These are phyloP conservation scores for Rhodomyrtus tomentosa DNA, from an alignment of 345 rosid genomes.

Conservation along the genomic window DNA sequence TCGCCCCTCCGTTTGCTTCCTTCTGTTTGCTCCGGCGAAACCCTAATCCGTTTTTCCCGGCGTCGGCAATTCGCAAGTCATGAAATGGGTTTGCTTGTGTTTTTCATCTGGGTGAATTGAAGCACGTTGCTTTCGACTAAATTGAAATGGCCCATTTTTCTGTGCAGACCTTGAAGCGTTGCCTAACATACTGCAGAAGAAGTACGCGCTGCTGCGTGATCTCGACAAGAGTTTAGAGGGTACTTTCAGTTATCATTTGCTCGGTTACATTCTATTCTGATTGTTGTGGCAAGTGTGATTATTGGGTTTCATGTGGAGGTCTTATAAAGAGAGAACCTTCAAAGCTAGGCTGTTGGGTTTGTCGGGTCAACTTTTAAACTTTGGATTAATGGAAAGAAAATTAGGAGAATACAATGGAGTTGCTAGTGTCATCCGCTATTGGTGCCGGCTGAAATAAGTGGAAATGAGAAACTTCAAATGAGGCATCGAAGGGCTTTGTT, in stretches of 20 bases:
- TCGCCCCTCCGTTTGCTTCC: neutral
- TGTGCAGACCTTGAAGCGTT: slow-evolving; percentile 64
- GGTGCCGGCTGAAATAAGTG: neutral
- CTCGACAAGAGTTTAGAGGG: slow-evolving; percentile 94
- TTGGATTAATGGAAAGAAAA: neutral
- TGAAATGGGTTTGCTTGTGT: neutral
- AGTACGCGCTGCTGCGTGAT: slow-evolving; percentile 70
- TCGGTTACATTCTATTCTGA: neutral
- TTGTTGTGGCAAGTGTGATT: neutral
- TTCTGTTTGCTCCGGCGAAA: neutral
- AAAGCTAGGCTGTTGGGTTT: neutral
- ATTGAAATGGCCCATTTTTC: neutral
- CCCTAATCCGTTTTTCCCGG: neutral
- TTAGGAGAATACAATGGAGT: neutral
- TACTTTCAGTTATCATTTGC: slow-evolving; percentile 3
- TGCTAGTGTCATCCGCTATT: neutral
- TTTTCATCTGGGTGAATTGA: neutral
- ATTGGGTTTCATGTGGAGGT: neutral
- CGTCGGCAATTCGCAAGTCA: neutral
- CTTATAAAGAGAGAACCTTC: neutral
- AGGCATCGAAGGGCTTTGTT: neutral
- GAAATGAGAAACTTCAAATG: neutral
- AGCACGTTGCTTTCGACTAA: neutral
- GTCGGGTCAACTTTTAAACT: neutral
- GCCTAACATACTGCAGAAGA: slow-evolving; percentile 79